Evolutionary conservation across 1,139 yeast species (phyloP), one percentile per base, ranked within the genome.

Genomic region (Suhomyces bribrorum): DNA sequence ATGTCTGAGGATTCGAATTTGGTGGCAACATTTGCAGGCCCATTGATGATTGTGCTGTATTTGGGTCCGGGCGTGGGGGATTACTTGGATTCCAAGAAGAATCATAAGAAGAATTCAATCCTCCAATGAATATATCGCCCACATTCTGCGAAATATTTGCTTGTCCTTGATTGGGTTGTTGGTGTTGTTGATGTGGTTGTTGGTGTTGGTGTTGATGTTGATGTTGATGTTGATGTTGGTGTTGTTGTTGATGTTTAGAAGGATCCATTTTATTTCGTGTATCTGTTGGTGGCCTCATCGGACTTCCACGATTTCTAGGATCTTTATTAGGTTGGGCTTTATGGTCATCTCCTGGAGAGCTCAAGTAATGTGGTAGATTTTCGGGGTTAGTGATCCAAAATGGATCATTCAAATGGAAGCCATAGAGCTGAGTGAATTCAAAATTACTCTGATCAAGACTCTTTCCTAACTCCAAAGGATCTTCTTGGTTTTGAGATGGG

Each of bases 301-400:
- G 23, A 20, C 23, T 20, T 8, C 23, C 23, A 20, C 23, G 32
- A 29, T 7, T 15, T 15, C 34, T 18, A 3, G 29, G 23, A 14
- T 29, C 26, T 13, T 32, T 20, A 9, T 14, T 26, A 23, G 20
- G 26, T 5, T 25, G 26, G 5, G 18, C 5, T 26, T 14, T 34
- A 9, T 34, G 46, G 4, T 61, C 68, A 29, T 64, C 69, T 37
- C 62, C 59, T 1, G 72, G 72, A 2, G 69, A 62, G 28, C 66
- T 62, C 24, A 68, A 49, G 38, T 63, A 66, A 41, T 62, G 66
- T 1, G 74, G 73, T 23, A 67, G 47, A 41, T 66, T 66, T 33
- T 67, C 73, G 0, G 73, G 73, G 38, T 64, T 65, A 2, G 73
- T 61, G 34, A 66, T 56, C 76, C 75, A 70, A 40, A 68, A 69